Percentiles rank a stretch among this genome's conserved stretches.
Conservation (phyloP, 371 early-diverging fungal genomes). For the Apophysomyces variabilis region DNA sequence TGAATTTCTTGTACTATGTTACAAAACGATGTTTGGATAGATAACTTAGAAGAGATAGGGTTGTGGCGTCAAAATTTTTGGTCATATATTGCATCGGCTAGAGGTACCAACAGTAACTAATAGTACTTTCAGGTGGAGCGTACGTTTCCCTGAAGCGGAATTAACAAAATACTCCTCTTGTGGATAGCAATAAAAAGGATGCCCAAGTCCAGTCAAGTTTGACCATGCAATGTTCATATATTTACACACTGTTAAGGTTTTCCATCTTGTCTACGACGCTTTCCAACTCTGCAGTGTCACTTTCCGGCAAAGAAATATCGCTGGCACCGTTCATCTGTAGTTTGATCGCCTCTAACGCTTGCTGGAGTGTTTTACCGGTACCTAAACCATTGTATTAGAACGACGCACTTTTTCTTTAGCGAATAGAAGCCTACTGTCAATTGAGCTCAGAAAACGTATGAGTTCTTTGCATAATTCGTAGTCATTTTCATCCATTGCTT, state of each 20-base stretch:
- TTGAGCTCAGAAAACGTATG: conserved; percentile 79
- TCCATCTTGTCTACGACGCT: conserved; percentile 40
- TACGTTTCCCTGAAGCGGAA: too few species aligned
- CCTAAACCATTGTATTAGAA: conserved; percentile 16
- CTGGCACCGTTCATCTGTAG: conserved; percentile 28
- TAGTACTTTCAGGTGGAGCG: too few species aligned
- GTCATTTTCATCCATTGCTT: conserved; percentile 76
- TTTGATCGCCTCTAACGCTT: conserved; percentile 46
- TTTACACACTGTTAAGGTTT: conserved; percentile 5
- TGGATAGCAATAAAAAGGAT: too few species aligned
- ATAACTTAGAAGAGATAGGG: too few species aligned
- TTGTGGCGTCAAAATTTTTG: too few species aligned
- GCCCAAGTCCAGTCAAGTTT: too few species aligned
- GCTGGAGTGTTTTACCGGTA: conserved; percentile 46
- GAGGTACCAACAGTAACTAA: too few species aligned
- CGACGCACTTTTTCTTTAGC: not conserved
- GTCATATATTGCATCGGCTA: too few species aligned
- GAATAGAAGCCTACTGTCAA: conserved; percentile 64
- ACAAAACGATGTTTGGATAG: too few species aligned
- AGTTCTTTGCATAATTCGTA: conserved; percentile 84
- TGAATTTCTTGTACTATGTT: too few species aligned
- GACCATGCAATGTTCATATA: not conserved
- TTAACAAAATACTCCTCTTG: too few species aligned
- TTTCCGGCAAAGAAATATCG: conserved; percentile 27
- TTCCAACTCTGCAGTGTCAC: conserved; percentile 38